phyloP scores from a whole-genome alignment of 2,329 filamentous ascomycete genomes.

The Trichoderma sp. region DNA sequence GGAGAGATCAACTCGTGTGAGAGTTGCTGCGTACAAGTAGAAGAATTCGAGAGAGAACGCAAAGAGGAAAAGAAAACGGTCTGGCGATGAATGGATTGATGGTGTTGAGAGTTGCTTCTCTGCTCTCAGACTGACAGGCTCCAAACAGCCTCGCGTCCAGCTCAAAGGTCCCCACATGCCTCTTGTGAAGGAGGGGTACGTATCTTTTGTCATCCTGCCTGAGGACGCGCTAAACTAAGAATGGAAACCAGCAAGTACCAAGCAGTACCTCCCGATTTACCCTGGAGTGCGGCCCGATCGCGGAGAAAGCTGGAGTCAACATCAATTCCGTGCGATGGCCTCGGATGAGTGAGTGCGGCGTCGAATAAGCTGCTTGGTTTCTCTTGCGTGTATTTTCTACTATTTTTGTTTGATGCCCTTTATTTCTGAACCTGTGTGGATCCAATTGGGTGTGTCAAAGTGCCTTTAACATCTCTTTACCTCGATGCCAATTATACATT shows the following conservation, averaged over 20 bases:
- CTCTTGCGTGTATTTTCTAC: neutral
- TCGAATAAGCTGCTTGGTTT: neutral
- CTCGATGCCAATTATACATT: neutral
- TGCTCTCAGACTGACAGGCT: conserved; percentile 24
- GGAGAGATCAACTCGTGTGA: neutral
- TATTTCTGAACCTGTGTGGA: neutral
- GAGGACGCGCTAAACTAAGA: neutral
- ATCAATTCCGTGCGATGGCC: neutral
- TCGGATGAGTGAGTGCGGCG: neutral
- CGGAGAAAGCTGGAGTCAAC: conserved; percentile 17
- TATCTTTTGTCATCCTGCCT: conserved; percentile 19
- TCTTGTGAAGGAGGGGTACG: conserved; percentile 21
- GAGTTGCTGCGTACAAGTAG: neutral
- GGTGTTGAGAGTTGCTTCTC: neutral
- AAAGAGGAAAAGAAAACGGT: neutral
- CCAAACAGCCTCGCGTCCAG: conserved; percentile 29
- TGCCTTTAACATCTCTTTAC: no score
- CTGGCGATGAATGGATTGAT: neutral
- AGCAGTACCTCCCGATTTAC: neutral
- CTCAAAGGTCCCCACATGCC: neutral
- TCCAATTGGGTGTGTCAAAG: neutral
- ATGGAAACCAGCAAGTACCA: neutral
- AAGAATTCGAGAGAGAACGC: neutral
- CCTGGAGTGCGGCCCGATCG: conserved; percentile 21
- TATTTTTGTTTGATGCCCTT: neutral